Evolutionary conservation across 164 flowering plant genomes (phyloP), one percentile per base, ranked within the genome.

Genomic region (Liquidambar formosana): DNA sequence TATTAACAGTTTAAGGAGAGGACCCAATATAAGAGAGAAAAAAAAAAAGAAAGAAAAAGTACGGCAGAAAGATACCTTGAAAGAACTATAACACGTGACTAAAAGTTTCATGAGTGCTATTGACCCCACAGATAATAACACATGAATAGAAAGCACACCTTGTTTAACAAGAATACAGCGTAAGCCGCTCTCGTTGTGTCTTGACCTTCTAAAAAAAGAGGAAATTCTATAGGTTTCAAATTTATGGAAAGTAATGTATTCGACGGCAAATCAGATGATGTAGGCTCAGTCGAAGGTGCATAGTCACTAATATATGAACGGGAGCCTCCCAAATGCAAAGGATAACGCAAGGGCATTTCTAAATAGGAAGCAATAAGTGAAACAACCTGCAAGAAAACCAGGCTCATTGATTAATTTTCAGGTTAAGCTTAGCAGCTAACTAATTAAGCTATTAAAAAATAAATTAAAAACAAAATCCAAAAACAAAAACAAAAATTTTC

Each of bases 131-230:
- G 21, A 21, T 51, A n/a, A 65, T n/a, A 47, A 45, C 10, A 14
- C 6, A n/a, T 12, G 52, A 21, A 52, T 52, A 28, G 21, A 66
- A 53, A 52, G 44, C 57, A 61, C 41, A 95, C 99, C 98, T 96
- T 96, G 84, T 92, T 96, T 66, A 96, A 80, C 77, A 96, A 82
- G 81, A 93, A 96, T 66, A 96, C 89, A 70, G 95, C 99, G 81
- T 96, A 96, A 64, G 97, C 96, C 26, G 98, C 96, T 86, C 92
- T 80, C 15, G 97, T 96, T 48, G 96, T 85, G 71, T 96, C 99
- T 76, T 93, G 99, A 69, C 98, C 99, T 64, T 96, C 98, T 60
- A 96, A 57, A 79, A 93, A 96, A 38, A 96, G 94, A 47, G 99
- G 97, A 78, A 96, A 93, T 53, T 90, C 97, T 51, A 81, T 75